Conservation (phyloP, 2,329 filamentous ascomycete genomes). For the Cadophora sp. region DNA sequence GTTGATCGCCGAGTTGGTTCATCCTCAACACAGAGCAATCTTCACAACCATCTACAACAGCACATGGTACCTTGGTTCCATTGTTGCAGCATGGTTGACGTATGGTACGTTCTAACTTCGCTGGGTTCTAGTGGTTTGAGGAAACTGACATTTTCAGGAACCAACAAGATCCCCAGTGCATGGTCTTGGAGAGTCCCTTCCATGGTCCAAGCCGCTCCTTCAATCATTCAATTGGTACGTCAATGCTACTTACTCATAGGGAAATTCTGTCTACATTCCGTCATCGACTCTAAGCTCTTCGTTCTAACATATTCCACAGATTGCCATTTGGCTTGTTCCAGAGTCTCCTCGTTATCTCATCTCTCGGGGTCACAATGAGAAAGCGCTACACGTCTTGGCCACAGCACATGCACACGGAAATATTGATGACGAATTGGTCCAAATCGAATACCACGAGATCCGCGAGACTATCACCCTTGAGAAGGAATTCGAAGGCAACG, state of each 20-base stretch:
- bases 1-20: conserved; percentile 54
- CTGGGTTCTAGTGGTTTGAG: neutral
- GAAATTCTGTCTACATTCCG: no score
- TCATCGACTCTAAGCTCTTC: no score
- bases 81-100: conserved; percentile 55
- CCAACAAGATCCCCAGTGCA: conserved; percentile 45
- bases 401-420: conserved; percentile 53
- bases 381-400: conserved; percentile 56
- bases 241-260: no score
- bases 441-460: conserved; percentile 53
- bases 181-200: conserved; percentile 47
- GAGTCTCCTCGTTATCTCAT: conserved; percentile 51
- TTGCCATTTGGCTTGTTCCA: conserved; percentile 45
- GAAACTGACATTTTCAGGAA: conserved; percentile 40
- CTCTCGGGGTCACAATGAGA: conserved; percentile 55
- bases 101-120: conserved; percentile 42
- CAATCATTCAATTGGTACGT: conserved; percentile 37
- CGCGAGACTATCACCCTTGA: conserved; percentile 52
- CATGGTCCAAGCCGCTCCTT: conserved; percentile 44
- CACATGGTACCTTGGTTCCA: conserved; percentile 53
- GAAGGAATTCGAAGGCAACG: conserved; percentile 53
- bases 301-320: neutral
- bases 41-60: conserved; percentile 56
- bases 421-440: conserved; percentile 48
- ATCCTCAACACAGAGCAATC: conserved; percentile 56